Evolutionary conservation across 768 basidiomycete genomes (phyloP).

Genomic region (Rhodocollybia butyracea): DNA sequence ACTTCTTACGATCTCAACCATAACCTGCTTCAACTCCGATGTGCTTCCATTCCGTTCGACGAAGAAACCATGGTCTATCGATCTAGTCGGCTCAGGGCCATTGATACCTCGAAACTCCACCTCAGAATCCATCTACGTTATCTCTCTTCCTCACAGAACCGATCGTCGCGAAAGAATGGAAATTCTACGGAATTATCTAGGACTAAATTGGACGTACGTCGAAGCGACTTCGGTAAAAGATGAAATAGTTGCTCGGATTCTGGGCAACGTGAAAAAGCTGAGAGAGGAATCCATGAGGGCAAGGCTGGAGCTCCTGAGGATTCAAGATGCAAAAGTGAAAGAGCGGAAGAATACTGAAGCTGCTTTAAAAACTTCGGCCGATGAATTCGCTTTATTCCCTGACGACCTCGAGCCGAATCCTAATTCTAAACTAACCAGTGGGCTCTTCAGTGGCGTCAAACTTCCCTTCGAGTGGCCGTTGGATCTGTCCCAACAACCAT

Average conservation of each 20-base stretch:
- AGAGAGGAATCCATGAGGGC: neutral
- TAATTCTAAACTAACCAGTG: neutral
- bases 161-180: conserved; percentile 6
- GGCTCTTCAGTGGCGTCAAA: neutral
- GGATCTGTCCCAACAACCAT: no score
- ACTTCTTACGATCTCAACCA: no score
- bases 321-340: neutral
- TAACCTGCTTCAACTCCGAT: no score
- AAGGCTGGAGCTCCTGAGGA: neutral
- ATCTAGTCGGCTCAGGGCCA: no score
- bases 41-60: no score
- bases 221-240: neutral
- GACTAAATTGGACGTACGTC: conserved; percentile 3
- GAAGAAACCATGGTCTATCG: no score
- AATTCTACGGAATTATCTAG: neutral
- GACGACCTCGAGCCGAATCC: neutral
- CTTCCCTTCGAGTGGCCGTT: conserved; percentile 7
- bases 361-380: no score
- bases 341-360: neutral
- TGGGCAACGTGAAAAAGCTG: neutral
- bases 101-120: no score
- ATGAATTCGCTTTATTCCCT: neutral
- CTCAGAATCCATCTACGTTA: conserved; percentile 6
- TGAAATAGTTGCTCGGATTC: neutral
- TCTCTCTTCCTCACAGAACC: conserved; percentile 1